Evolutionary conservation across 768 basidiomycete species (phyloP), one percentile per base, ranked within the genome.

Genomic region (Trichaptum fuscoviolaceum): DNA sequence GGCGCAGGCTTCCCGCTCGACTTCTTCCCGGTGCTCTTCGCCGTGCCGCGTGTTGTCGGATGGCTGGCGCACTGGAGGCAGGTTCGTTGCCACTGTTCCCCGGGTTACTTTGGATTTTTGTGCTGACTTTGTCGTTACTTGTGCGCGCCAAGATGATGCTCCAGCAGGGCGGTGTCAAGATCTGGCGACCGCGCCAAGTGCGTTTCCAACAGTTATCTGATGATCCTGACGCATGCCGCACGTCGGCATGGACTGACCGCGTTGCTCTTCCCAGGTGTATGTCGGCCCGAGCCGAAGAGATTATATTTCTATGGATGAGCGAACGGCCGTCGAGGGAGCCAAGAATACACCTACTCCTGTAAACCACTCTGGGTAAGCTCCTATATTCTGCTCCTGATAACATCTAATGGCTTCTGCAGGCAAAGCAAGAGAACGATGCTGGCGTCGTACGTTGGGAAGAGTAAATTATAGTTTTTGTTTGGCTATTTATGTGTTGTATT

Each of bases 61-160:
- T 96, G 94, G 95, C 81, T 96, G 8, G 92, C 93, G 0, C 94
- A 95, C 76, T 96, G 94, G 94, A 83, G 92, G 65, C 92, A 92
- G 84, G 91, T 87, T 65, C 64, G 76, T 68, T 18, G 34, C 12
- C 23, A 65, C 59, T 30, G 30, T 30, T 30, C 30, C 27, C 63
- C 60, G n/a, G 42, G n/a, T 15, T 58, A 23, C 24, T 35, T 61
- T 35, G 26, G n/a, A 58, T 59, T 64, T 36, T 61, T 71, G 58
- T 42, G 17, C 34, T 58, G 52, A 23, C 34, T 23, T 20, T 18
- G 25, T 30, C 7, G 42, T 2, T 2, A 30, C 30, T 8, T 8
- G n/a, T n/a, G 12, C 57, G 67, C 64, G 65, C 70, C 20, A 72
- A 96, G 88, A 92, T 95, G 91, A 95, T 95, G 94, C 79, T 96